Base-by-base conservation (phyloP, 75 land plant genomes). In the Chamaecyparis obtusa region DNA sequence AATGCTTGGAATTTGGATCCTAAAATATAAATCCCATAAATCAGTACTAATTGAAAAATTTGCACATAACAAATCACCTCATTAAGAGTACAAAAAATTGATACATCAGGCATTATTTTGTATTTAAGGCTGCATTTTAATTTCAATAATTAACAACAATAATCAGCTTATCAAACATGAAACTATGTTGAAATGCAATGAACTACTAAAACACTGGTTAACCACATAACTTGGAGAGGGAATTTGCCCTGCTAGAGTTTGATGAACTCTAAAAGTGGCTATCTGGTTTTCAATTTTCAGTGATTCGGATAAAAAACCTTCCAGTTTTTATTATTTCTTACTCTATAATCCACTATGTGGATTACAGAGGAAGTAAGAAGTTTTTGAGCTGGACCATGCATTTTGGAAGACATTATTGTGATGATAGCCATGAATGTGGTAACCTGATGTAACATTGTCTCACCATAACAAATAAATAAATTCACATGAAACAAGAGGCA, bases 1-100 rank as follows among this genome's bases (percentile, higher is more conserved):
- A 89, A 91, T 98, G 99, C 87, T 95, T 95, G 2, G 99, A 98
- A 83, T 98, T 98, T 13, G 99, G 99, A 87, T 98, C 96, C 99
- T 98, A 88, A 64, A 27, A 88, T 35, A 88, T 56, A 16, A 76
- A 43, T 55, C 46, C 55, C 33, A 44, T 19, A 83, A 32, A 76
- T 14, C 27, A 56, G 32, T 21, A 43, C 30, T 32, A 30, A 43
- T 87, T 17, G 11, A 19, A 80, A 46, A 64, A n/a, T 64, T 64
- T 64, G 2, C 8, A 64, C 27, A 24, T 64, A 4, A 6, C 44
- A 49, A 8, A 86, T 37, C 37, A 83, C 9, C 43, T 51, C 56
- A n/a, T 35, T 32, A 75, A 54, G 33, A 5, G 21, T 19, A 5
- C 1, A 35, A 30, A 81, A 51, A 51, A 48, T 27, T n/a, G 44